phyloP scores from a whole-genome alignment of 768 basidiomycete genomes.

The Artomyces pyxidatus region DNA sequence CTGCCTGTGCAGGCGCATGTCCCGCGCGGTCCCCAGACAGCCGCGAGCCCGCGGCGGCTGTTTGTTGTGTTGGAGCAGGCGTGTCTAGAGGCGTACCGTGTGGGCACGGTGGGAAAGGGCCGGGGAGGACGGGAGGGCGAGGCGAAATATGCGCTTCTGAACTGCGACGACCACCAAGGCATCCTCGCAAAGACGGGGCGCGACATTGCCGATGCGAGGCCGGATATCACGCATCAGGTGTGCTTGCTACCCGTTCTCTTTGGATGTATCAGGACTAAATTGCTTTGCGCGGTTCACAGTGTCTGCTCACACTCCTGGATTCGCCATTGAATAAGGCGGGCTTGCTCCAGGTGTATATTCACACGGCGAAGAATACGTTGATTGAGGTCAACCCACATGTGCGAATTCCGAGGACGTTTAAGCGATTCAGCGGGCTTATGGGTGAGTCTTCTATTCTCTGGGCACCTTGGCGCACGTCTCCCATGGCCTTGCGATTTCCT shows the following conservation, averaged over 20 bases:
- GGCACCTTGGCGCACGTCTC: not conserved
- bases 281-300: conserved; percentile 39
- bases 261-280: not conserved
- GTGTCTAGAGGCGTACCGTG: conserved; percentile 90
- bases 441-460: conserved; percentile 39
- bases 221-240: conserved; percentile 98
- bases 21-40: conserved; percentile 43
- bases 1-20: conserved; percentile 79
- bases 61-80: conserved; percentile 92
- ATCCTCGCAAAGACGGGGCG: conserved; percentile 95
- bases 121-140: conserved; percentile 54
- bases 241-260: conserved; percentile 15
- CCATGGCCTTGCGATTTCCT: too few species aligned
- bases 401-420: conserved; percentile 96
- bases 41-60: conserved; percentile 51
- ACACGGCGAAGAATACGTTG: conserved; percentile 91
- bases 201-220: conserved; percentile 98
- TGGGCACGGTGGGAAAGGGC: conserved; percentile 52
- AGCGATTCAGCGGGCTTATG: conserved; percentile 97
- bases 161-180: conserved; percentile 99
- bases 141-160: conserved; percentile 92
- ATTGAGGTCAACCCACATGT: conserved; percentile 99
- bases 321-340: conserved; percentile 98
- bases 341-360: conserved; percentile 93
- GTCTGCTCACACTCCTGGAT: conserved; percentile 90